phyloP scores from a whole-genome alignment of 2,329 filamentous ascomycete species.

The Diplodia scrobiculata region DNA sequence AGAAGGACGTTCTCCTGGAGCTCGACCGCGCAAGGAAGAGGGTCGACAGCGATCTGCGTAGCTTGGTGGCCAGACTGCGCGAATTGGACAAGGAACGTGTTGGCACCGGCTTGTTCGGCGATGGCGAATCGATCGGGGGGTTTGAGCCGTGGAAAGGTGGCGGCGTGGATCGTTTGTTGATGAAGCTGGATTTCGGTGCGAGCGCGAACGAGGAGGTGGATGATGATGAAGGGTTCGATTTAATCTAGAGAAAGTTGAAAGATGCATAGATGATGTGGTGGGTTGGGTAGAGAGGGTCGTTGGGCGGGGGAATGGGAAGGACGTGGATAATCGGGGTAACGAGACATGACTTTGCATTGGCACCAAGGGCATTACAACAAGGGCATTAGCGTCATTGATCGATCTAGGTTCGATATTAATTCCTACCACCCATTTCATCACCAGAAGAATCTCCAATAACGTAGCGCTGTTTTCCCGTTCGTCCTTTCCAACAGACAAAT shows the following conservation, averaged over 20 bases:
- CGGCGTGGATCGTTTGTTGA: conserved; percentile 79
- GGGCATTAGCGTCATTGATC: conserved; percentile 1
- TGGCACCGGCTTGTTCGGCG: conserved; percentile 36
- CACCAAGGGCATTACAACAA: background rate
- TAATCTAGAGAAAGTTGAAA: background rate
- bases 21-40: conserved; percentile 64
- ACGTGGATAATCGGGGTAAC: background rate
- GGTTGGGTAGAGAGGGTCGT: background rate
- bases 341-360: conserved; percentile 9
- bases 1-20: conserved; percentile 65
- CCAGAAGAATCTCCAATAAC: too few relatives aligned
- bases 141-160: conserved; percentile 62
- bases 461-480: background rate
- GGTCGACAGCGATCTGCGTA: conserved; percentile 68
- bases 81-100: conserved; percentile 61
- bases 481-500: background rate
- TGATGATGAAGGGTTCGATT: conserved; percentile 17
- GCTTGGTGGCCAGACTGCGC: conserved; percentile 58
- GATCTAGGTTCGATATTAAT: background rate
- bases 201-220: conserved; percentile 17
- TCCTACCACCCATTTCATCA: background rate
- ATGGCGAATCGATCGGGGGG: conserved; percentile 31
- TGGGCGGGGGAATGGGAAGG: background rate
- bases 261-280: background rate
- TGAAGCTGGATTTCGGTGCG: conserved; percentile 75